Conservation (phyloP, 129 eudicot species). For the Tagetes patula region DNA sequence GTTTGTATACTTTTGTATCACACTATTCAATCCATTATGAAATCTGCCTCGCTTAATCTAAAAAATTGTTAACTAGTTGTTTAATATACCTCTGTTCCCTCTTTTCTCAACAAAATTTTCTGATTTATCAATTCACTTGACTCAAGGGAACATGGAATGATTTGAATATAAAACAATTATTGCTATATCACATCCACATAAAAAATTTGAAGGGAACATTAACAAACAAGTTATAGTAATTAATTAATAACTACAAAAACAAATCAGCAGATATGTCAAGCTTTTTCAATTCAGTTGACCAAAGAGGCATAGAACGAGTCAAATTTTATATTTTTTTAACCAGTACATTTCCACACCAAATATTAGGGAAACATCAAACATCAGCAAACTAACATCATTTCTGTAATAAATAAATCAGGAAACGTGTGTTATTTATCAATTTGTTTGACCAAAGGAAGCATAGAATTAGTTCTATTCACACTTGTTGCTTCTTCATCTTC, state of each 20-base stretch:
- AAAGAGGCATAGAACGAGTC: not conserved
- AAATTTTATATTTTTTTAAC: slow-evolving; percentile 1
- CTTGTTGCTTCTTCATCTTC: not conserved
- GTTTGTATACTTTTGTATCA: not conserved
- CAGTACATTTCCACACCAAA: slow-evolving; percentile 23
- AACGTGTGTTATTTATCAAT: not conserved
- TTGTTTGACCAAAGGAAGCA: slow-evolving; percentile 17
- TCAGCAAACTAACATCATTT: slow-evolving; percentile 11
- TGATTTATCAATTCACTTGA: not conserved
- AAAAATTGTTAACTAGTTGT: not conserved
- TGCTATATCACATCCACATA: slow-evolving; percentile 4
- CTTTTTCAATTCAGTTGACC: slow-evolving; percentile 25
- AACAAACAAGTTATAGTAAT: not conserved
- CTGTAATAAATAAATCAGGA: slow-evolving; percentile 18
- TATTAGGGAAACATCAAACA: slow-evolving; percentile 1
- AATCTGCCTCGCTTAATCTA: not conserved
- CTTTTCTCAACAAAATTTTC: not conserved
- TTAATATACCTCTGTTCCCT: not conserved
- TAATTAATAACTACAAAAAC: not conserved
- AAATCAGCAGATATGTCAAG: not conserved
- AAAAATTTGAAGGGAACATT: not conserved
- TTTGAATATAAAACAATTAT: not conserved
- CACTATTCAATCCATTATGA: not conserved
- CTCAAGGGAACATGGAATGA: slow-evolving; percentile 8
- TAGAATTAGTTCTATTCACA: not conserved